These are phyloP conservation scores for Candida lessepsii DNA, from an alignment of 805 yeast species.

Conservation along the genomic window DNA sequence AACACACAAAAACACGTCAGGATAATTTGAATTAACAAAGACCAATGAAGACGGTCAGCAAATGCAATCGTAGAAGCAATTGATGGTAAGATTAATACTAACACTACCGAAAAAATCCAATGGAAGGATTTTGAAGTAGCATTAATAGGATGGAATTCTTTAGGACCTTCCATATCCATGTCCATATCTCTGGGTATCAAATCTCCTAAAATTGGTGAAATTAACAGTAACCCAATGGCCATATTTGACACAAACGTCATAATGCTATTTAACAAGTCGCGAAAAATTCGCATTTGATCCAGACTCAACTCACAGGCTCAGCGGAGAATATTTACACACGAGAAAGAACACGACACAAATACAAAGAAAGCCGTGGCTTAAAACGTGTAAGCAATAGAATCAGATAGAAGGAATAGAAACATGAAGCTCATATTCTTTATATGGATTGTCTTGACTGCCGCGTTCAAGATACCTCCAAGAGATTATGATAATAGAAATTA, in stretches of 20 bases:
- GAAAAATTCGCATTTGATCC: neutral
- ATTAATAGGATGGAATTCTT: constrained; percentile 44
- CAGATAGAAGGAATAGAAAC: neutral
- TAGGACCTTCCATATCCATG: constrained; percentile 26
- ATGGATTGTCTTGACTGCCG: constrained; percentile 1
- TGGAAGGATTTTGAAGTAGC: constrained; percentile 60
- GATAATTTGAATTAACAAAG: constrained; percentile 46
- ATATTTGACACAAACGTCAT: too few species aligned
- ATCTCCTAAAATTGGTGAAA: neutral
- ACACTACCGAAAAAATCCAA: constrained; percentile 53
- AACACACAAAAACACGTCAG: constrained; percentile 51
- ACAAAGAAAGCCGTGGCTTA: too few species aligned
- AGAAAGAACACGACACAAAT: too few species aligned
- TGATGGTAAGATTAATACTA: constrained; percentile 56
- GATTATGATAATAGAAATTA: constrained; percentile 49
- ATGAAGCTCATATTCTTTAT: neutral
- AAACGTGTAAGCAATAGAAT: too few species aligned
- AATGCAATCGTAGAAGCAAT: constrained; percentile 52
- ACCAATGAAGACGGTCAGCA: constrained; percentile 48
- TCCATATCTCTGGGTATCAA: constrained; percentile 7
- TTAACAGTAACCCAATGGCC: neutral
- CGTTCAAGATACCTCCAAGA: constrained; percentile 12
- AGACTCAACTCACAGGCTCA: neutral
- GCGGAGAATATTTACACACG: too few species aligned
- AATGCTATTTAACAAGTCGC: too few species aligned